Conservation (phyloP, 2,329 filamentous ascomycete species). For the Penicillium sp. region DNA sequence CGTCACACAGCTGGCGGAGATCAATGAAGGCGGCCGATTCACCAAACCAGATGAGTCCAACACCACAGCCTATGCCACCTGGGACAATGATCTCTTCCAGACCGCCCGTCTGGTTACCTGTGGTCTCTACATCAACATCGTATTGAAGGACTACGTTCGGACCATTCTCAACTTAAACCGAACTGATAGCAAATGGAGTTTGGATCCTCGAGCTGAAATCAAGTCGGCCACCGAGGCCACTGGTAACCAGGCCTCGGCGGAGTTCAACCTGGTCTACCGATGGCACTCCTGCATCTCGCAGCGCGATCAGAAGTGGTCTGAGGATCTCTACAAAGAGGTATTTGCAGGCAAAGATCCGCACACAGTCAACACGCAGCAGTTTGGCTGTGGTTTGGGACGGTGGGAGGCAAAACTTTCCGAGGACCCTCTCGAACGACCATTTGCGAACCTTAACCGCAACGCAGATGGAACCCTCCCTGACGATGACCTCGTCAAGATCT, state of each 20-base stretch:
- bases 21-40: slow-evolving; percentile 67
- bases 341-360: slow-evolving; percentile 41
- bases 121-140: slow-evolving; percentile 58
- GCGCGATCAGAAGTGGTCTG: slow-evolving; percentile 62
- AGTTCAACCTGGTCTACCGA: slow-evolving; percentile 67
- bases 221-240: slow-evolving; percentile 53
- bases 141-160: slow-evolving; percentile 58
- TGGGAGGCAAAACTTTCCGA: slow-evolving; percentile 44
- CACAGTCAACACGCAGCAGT: slow-evolving; percentile 38
- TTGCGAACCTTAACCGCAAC: slow-evolving; percentile 50
- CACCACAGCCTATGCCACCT: slow-evolving; percentile 33
- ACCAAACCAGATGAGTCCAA: slow-evolving; percentile 52
- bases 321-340: slow-evolving; percentile 52
- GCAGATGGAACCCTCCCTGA: slow-evolving; percentile 56
- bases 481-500: slow-evolving; percentile 55
- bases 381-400: slow-evolving; percentile 38
- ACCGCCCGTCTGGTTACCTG: slow-evolving; percentile 54
- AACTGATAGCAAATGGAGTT: slow-evolving; percentile 58
- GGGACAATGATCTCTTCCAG: slow-evolving; percentile 51
- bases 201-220: slow-evolving; percentile 63
- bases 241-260: slow-evolving; percentile 66
- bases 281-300: slow-evolving; percentile 63
- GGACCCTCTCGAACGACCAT: slow-evolving; percentile 50
- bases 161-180: slow-evolving; percentile 61
- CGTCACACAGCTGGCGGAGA: slow-evolving; percentile 59